phyloP scores from a whole-genome alignment of 768 basidiomycete species.

The Rhodotorula toruloides region DNA sequence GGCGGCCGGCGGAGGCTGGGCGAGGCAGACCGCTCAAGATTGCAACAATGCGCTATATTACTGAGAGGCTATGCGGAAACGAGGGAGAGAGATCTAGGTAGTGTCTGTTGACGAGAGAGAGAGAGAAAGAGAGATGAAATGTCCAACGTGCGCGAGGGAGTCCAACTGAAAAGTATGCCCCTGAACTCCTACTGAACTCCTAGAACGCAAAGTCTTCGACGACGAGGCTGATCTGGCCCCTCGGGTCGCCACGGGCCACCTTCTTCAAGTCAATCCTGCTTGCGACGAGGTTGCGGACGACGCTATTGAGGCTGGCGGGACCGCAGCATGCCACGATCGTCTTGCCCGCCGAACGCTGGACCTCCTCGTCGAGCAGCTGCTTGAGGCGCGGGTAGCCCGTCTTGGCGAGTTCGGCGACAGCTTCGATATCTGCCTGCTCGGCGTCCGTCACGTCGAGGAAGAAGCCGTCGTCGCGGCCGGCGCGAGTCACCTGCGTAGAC shows the following conservation, averaged over 20 bases:
- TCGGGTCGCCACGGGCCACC: constrained; percentile 49
- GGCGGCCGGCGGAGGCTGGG: too few relatives aligned
- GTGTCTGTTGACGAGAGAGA: too few relatives aligned
- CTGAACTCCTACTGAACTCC: too few relatives aligned
- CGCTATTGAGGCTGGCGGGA: constrained; percentile 62
- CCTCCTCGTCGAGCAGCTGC: constrained; percentile 62
- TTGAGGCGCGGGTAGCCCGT: constrained; percentile 65
- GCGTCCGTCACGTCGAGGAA: constrained; percentile 54
- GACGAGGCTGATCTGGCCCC: constrained; percentile 27
- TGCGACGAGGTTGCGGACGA: constrained; percentile 63
- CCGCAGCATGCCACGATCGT: constrained; percentile 71
- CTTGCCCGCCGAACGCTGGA: constrained; percentile 55
- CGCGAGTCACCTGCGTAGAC: not conserved
- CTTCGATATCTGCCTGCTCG: constrained; percentile 59
- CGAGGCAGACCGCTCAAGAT: too few relatives aligned
- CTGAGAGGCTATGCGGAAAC: too few relatives aligned
- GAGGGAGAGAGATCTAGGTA: too few relatives aligned
- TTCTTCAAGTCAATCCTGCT: constrained; percentile 58
- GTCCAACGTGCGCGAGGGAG: too few relatives aligned
- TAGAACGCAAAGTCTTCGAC: constrained; percentile 31
- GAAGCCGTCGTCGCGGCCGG: not conserved
- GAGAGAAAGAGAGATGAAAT: too few relatives aligned
- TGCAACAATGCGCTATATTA: too few relatives aligned
- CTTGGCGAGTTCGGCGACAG: constrained; percentile 60
- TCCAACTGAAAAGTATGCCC: too few relatives aligned